phyloP scores from a whole-genome alignment of 371 early-diverging fungal species.

The Saksenaea vasiformis region DNA sequence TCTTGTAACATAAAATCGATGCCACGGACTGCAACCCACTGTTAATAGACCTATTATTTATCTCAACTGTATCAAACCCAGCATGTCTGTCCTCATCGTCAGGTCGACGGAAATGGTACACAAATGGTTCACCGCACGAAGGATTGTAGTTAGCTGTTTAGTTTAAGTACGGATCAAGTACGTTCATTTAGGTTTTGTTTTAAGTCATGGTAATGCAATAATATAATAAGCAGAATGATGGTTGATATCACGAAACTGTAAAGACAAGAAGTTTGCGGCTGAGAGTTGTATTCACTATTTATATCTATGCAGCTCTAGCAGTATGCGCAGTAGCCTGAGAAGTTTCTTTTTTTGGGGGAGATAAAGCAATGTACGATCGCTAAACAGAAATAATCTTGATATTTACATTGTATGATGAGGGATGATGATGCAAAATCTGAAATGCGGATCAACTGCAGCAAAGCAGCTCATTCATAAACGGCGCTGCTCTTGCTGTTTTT shows the following conservation, averaged over 20 bases:
- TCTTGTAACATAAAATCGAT: neutral
- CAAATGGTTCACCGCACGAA: too few relatives aligned
- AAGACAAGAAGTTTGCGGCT: too few relatives aligned
- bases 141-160: too few relatives aligned
- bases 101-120: too few relatives aligned
- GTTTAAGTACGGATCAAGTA: too few relatives aligned
- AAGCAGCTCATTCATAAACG: neutral
- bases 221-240: too few relatives aligned
- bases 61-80: neutral
- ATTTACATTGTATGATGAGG: constrained; percentile 2
- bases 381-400: neutral
- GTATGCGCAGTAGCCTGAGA: neutral
- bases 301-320: neutral
- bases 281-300: neutral
- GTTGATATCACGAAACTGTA: too few relatives aligned
- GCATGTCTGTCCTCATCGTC: neutral
- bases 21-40: neutral
- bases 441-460: neutral
- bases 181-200: too few relatives aligned
- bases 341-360: neutral
- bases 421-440: neutral
- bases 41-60: neutral
- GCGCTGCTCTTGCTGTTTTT: neutral
- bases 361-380: neutral
- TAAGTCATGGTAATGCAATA: too few relatives aligned